phyloP scores from a whole-genome alignment of 345 rosid species.

The Gossypium herbaceum region DNA sequence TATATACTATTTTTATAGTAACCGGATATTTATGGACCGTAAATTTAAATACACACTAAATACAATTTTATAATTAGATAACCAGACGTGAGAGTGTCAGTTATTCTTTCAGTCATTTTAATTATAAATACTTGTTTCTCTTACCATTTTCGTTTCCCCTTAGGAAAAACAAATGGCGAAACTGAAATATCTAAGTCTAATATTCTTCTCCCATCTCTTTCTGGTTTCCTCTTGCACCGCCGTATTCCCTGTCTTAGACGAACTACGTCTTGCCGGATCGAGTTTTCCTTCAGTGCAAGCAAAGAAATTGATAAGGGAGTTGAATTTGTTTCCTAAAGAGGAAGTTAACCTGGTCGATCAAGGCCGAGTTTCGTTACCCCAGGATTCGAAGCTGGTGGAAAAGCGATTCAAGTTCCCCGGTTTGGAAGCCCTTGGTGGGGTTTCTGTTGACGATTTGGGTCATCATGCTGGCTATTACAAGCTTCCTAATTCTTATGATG shows the following conservation, averaged over 20 bases:
- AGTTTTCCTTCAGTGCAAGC: conserved; percentile 65
- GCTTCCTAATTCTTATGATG: conserved; percentile 67
- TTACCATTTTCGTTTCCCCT: neutral
- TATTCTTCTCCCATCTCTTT: conserved; percentile 24
- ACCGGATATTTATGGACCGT: too few relatives aligned
- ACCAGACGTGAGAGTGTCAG: conserved; percentile 12
- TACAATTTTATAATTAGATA: too few relatives aligned
- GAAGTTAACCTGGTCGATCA: conserved; percentile 53
- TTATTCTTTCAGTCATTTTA: conserved; percentile 14
- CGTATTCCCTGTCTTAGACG: conserved; percentile 27
- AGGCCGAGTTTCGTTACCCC: conserved; percentile 14
- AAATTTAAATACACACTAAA: too few relatives aligned
- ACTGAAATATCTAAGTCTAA: conserved; percentile 18
- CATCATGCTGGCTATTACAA: conserved; percentile 94
- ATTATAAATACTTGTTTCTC: neutral
- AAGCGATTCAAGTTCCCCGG: conserved; percentile 63
- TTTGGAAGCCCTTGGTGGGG: conserved; percentile 31
- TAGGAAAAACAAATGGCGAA: conserved; percentile 37
- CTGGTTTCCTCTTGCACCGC: conserved; percentile 25
- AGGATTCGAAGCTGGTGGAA: conserved; percentile 50
- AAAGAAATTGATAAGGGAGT: conserved; percentile 72
- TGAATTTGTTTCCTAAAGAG: conserved; percentile 72
- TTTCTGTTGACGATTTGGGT: conserved; percentile 65
- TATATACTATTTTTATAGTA: too few relatives aligned
- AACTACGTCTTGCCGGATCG: conserved; percentile 35